Conservation (phyloP, 352 stramenopile genomes). For the Globisporangium lucens region DNA sequence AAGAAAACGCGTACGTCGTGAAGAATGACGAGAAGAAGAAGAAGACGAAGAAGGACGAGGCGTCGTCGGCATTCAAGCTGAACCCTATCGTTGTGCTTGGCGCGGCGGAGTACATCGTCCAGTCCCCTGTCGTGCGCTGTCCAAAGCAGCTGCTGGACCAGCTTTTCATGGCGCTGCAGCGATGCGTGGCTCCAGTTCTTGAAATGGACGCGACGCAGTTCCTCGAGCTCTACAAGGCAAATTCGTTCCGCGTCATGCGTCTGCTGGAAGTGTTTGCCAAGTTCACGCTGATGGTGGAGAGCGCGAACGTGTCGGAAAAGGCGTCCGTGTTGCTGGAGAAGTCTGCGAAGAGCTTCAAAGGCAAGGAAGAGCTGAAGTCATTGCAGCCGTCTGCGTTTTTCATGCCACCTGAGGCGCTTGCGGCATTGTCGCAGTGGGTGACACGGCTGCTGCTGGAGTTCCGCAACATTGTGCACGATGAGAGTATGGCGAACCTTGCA, state of each 20-base stretch:
- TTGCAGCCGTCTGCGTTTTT: conserved; percentile 68
- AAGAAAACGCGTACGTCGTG: conserved; percentile 32
- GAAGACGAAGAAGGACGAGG: conserved; percentile 40
- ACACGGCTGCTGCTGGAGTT: conserved; percentile 49
- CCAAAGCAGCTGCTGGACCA: conserved; percentile 47
- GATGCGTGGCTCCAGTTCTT: conserved; percentile 47
- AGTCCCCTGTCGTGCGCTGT: conserved; percentile 44
- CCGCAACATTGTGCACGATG: conserved; percentile 31
- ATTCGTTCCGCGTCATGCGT: conserved; percentile 61
- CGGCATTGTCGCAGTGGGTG: conserved; percentile 50
- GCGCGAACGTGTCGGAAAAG: conserved; percentile 42
- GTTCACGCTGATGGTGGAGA: conserved; percentile 51
- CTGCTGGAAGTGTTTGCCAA: conserved; percentile 74
- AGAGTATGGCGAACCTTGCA: conserved; percentile 29
- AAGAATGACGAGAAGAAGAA: conserved; percentile 12
- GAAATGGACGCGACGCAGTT: conserved; percentile 39
- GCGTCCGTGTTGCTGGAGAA: conserved; percentile 48
- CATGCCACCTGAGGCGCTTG: conserved; percentile 40
- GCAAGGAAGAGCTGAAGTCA: conserved; percentile 39
- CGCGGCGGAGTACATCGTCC: conserved; percentile 60
- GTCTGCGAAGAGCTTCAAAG: conserved; percentile 31
- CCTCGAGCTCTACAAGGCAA: conserved; percentile 37
- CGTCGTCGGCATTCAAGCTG: conserved; percentile 25
- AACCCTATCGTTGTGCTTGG: conserved; percentile 65
- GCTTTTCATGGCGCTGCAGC: conserved; percentile 35